phyloP scores from a whole-genome alignment of 129 eudicot species.

The Flaveria linearis region DNA sequence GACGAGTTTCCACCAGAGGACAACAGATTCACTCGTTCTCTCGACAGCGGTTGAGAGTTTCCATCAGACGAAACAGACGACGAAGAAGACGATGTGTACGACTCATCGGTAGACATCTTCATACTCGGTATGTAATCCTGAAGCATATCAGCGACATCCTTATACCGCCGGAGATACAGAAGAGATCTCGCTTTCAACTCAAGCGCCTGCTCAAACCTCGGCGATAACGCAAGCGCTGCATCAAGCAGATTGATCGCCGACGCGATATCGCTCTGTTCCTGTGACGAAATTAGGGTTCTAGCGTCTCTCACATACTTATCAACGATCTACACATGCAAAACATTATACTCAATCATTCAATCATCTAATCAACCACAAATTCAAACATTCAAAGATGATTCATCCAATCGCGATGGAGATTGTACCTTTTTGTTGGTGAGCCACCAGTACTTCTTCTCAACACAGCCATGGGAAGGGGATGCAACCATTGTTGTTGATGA shows the following conservation, averaged over 20 bases:
- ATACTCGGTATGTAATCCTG: conserved; percentile 91
- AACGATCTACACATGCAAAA: conserved; percentile 51
- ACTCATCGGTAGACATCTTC: conserved; percentile 59
- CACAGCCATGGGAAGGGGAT: conserved; percentile 56
- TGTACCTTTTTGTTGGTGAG: conserved; percentile 76
- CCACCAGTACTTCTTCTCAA: conserved; percentile 94
- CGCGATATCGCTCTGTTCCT: conserved; percentile 53
- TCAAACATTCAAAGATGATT: not conserved
- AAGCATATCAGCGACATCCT: conserved; percentile 90
- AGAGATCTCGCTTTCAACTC: conserved; percentile 85
- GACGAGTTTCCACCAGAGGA: conserved; percentile 51
- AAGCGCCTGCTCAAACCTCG: conserved; percentile 63
- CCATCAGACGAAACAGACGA: conserved; percentile 57
- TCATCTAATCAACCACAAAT: not conserved
- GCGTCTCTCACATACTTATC: conserved; percentile 86
- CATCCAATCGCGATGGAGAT: not conserved
- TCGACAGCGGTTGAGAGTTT: conserved; percentile 53
- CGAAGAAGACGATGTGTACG: conserved; percentile 43
- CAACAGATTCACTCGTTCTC: conserved; percentile 71
- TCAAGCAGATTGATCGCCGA: conserved; percentile 76
- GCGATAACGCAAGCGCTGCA: conserved; percentile 68
- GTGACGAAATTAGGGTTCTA: conserved; percentile 55
- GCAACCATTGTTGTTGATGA: conserved; percentile 40
- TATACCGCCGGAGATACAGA: conserved; percentile 64
- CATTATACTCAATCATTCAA: not conserved